Evolutionary conservation across 345 rosid genomes (phyloP), one percentile per base, ranked within the genome.

Genomic region (Dipteronia sinensis): DNA sequence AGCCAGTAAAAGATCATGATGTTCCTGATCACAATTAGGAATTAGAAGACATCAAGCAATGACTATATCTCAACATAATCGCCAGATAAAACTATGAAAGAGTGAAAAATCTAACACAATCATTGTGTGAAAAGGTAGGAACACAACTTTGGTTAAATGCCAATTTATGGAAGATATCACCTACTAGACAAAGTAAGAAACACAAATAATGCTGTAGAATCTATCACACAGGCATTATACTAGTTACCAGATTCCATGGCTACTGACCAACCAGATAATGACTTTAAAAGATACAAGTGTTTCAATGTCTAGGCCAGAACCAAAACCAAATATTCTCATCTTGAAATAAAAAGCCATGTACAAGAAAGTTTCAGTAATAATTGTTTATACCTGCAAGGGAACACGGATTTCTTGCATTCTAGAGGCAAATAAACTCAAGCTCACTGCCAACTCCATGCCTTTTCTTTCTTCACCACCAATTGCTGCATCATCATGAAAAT

Each of bases 381-480:
- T 71, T 46, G 76, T 55, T 58, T 87, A 94, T 87, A 94, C 98
- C 98, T 94, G 97, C 86, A 94, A 81, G 61, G 94, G 93, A 85
- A 91, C 91, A 75, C 97, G 98, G 70, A 92, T 91, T 87, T 94
- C 98, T 87, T 92, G 97, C 83, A 94, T 93, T 79, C 98, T 89
- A 69, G 98, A 92, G 75, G 97, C 90, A 91, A 94, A 94, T 80
- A 94, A 90, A 86, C 97, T 94, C 89, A 92, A 87, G 89, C 98
- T 92, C 80, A 94, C 96, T 7, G 98, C 97, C 82, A 92, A 84
- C 85, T 94, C 98, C 98, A 94, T 94, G 80, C 97, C 97, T 85
- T 92, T 94, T 86, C 98, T 91, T 88, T 94, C 98, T 86, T 94
- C 97, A 77, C 96, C 96, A 68, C 91, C 97, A 86, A 94, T 92